Evolutionary conservation across 805 yeast genomes (phyloP).

Genomic region (Martiniozyma abietophila): DNA sequence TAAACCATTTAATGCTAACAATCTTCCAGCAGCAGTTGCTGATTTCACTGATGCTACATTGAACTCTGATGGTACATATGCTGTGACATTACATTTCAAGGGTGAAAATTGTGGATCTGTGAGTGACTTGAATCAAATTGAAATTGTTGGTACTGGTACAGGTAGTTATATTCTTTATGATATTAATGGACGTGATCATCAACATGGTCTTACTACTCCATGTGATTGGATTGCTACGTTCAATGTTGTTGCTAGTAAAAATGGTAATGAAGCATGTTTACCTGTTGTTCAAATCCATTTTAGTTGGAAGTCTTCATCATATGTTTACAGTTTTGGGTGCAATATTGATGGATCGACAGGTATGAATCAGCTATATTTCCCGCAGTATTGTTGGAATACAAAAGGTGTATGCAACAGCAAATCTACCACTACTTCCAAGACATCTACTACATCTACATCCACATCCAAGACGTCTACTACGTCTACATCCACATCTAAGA

Average conservation of each 20-base stretch:
- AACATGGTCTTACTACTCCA: neutral
- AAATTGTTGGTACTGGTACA: neutral
- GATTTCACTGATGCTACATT: constrained; percentile 1
- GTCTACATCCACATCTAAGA: neutral
- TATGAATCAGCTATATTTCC: neutral
- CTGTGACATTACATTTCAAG: neutral
- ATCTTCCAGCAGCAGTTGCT: constrained; percentile 1
- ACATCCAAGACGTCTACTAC: constrained; percentile 3
- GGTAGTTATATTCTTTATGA: neutral
- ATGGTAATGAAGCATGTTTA: neutral
- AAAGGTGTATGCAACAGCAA: too few relatives aligned
- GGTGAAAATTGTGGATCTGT: neutral
- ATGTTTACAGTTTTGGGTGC: too few relatives aligned
- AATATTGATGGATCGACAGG: neutral
- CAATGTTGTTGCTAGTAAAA: neutral
- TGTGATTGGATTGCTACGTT: neutral
- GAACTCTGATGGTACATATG: neutral
- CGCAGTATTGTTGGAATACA: neutral
- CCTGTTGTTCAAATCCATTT: neutral
- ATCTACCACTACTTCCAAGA: constrained; percentile 1
- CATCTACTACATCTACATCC: constrained; percentile 2
- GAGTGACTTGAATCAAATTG: neutral
- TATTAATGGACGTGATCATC: neutral
- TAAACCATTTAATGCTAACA: neutral
- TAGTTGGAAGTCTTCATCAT: too few relatives aligned